Conservation (phyloP, 1,139 yeast species). For the Suhomyces bolitotheri region DNA sequence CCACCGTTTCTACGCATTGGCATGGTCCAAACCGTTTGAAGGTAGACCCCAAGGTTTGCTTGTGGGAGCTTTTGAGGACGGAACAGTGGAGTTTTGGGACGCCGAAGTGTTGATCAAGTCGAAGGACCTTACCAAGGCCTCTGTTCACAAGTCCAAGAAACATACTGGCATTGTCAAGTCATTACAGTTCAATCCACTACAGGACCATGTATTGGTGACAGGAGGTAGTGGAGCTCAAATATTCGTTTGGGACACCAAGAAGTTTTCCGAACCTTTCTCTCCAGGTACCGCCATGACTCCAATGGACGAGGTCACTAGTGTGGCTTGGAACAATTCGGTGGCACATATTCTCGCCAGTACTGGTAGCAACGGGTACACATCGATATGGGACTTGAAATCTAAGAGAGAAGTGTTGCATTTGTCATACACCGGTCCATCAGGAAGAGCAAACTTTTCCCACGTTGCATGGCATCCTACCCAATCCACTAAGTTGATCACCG, state of each 20-base stretch:
- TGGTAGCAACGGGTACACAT: constrained; percentile 78
- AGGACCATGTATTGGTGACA: constrained; percentile 72
- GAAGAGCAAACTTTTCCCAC: constrained; percentile 63
- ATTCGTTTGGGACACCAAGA: constrained; percentile 83
- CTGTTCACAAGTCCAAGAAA: constrained; percentile 49
- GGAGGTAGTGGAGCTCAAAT: constrained; percentile 89
- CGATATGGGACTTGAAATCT: constrained; percentile 91
- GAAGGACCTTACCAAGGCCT: constrained; percentile 43
- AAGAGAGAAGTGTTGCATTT: constrained; percentile 87
- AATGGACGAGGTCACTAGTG: constrained; percentile 75
- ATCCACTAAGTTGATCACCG: constrained; percentile 84
- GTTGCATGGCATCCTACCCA: constrained; percentile 86
- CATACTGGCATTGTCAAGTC: constrained; percentile 75
- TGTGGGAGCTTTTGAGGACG: constrained; percentile 90
- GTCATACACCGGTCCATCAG: constrained; percentile 56
- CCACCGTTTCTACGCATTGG: constrained; percentile 72
- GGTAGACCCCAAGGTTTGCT: constrained; percentile 58
- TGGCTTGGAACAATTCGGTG: constrained; percentile 88
- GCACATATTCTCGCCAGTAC: constrained; percentile 91
- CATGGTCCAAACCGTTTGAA: constrained; percentile 75
- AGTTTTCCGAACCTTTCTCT: constrained; percentile 57
- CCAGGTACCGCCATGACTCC: constrained; percentile 85
- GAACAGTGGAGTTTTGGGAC: constrained; percentile 78
- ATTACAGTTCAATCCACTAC: constrained; percentile 76
- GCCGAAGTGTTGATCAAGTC: constrained; percentile 44